Evolutionary conservation across 176 grass and related monocot genomes (phyloP).

Genomic region (Carex kokanica): DNA sequence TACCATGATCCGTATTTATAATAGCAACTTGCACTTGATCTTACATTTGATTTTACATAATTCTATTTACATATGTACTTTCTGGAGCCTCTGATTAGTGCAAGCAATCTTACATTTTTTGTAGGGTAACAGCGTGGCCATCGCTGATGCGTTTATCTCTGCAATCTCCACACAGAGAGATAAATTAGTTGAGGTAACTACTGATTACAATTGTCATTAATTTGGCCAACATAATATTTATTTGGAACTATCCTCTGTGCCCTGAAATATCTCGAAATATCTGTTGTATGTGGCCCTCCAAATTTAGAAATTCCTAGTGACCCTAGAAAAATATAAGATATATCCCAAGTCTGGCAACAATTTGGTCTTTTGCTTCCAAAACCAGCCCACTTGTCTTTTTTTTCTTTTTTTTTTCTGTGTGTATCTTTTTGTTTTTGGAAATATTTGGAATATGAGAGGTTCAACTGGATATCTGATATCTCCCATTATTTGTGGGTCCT

Average conservation of each 20-base stretch:
- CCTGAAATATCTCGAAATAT: neutral
- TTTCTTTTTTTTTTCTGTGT: neutral
- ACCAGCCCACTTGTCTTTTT: neutral
- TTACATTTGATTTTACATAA: constrained; percentile 5
- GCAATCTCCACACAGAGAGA: constrained; percentile 38
- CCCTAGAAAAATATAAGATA: neutral
- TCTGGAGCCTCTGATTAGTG: neutral
- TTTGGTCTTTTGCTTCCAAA: neutral
- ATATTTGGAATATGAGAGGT: neutral
- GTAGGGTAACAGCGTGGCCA: constrained; percentile 47
- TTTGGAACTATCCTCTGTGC: neutral
- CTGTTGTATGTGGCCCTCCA: neutral
- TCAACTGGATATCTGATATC: neutral
- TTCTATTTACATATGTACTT: neutral
- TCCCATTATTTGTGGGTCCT: neutral
- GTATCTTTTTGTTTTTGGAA: neutral
- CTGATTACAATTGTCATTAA: constrained; percentile 15
- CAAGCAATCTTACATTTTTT: constrained; percentile 12
- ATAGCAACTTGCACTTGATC: neutral
- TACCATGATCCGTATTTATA: neutral
- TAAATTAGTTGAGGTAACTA: constrained; percentile 38
- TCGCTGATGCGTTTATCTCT: constrained; percentile 38
- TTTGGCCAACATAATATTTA: neutral
- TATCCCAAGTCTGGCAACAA: neutral
- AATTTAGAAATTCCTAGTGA: neutral